Percentiles rank a stretch among this genome's conserved stretches.
Conservation (phyloP, 1,284 basidiomycete genomes). For the Volvariella volvacea region DNA sequence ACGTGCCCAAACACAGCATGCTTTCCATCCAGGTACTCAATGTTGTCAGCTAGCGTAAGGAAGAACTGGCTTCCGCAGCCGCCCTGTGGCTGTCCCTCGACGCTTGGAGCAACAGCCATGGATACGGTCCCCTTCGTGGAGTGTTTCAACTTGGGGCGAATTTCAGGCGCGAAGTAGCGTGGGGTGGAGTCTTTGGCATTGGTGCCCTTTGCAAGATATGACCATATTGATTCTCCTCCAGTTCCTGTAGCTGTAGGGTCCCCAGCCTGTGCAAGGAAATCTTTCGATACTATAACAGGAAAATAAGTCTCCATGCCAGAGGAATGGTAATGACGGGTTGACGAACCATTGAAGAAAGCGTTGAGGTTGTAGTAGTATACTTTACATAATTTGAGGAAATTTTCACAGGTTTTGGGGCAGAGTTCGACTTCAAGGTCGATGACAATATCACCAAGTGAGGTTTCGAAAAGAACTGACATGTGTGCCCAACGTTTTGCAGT, state of each 20-base stretch:
- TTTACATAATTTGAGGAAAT: conserved; percentile 97
- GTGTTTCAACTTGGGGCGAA: conserved; percentile 81
- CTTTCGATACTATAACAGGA: conserved; percentile 75
- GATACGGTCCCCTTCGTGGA: conserved; percentile 84
- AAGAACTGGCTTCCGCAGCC: conserved; percentile 97
- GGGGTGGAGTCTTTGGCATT: conserved; percentile 31
- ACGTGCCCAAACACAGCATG: conserved; percentile 95
- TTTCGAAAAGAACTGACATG: conserved; percentile 97
- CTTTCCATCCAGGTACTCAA: conserved; percentile 94
- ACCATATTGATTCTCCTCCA: conserved; percentile 85
- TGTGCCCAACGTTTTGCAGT: too few relatives aligned
- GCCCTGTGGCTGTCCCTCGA: conserved; percentile 57
- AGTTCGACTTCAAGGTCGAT: conserved; percentile 92
- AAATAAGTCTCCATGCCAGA: conserved; percentile 6
- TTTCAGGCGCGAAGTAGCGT: conserved; percentile 83
- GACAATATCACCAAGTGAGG: conserved; percentile 91
- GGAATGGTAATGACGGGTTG: conserved; percentile 2
- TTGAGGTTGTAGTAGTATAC: conserved; percentile 94
- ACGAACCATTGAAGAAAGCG: conserved; percentile 92
- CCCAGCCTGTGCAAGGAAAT: conserved; percentile 93
- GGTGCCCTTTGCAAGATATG: conserved; percentile 54
- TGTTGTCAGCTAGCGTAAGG: conserved; percentile 84
- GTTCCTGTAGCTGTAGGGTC: conserved; percentile 94
- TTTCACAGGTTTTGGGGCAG: conserved; percentile 87
- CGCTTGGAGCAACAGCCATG: conserved; percentile 84